Evolutionary conservation across 108 stramenopile species (phyloP), one percentile per base, ranked within the genome.

Genomic region (Stephanodiscus triporus): DNA sequence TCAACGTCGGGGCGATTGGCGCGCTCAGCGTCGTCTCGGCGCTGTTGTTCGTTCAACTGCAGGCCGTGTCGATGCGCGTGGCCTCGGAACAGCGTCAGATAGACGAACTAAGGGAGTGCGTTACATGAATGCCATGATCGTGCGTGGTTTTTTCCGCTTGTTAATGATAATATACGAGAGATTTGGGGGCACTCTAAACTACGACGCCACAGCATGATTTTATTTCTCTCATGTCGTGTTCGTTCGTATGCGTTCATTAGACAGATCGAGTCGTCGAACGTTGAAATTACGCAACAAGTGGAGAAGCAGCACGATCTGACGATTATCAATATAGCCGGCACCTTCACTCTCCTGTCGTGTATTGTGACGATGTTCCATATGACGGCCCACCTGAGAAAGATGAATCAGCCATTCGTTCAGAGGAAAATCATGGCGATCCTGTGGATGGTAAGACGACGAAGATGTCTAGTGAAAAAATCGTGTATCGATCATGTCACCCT

Each of bases 341-440:
- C 86, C 9, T 95, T 97, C 64, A 88, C 93, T 0, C 62, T 97
- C 8, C 70, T 97, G 0, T 85, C 86, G 10, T 81, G 86, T 55
- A 48, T 97, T 11, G 83, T 97, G 27, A 83, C 81, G 65, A 73
- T 88, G 82, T 94, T 89, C 70, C 96, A 97, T 76, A 90, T 97
- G 81, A 81, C 87, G 13, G 64, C 79, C 17, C 96, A 97, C 75
- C 53, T 95, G 11, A 62, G 85, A 30, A 91, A 94, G 38, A 85
- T 87, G 78, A 71, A 91, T 65, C 85, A 95, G 75, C 96, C 96
- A 3, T 84, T 88, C 26, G 82, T 94, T 9, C 96, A 97, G 63
- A 66, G 89, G 27, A 93, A 93, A 38, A 86, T 97, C 19, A 58
- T 93, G 64, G 87, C 93, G 10, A 90, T 97, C 60, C 55, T 97